These are phyloP conservation scores for Leucogyrophana mollusca DNA, from an alignment of 768 basidiomycete genomes.

Conservation along the genomic window DNA sequence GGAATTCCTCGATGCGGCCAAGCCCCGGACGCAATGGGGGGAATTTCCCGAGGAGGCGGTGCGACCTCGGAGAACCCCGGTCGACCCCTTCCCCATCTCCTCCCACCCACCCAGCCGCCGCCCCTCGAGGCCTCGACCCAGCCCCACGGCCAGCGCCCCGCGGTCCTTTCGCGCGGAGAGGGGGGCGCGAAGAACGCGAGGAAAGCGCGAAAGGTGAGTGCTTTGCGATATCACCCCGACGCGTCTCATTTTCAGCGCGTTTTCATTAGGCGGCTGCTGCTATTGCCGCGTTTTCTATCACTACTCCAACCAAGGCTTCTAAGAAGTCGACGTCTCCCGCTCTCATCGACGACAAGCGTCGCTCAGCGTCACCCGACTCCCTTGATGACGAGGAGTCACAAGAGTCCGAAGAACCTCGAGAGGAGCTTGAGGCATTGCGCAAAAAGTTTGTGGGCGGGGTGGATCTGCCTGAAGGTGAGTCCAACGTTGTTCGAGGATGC, in stretches of 20 bases:
- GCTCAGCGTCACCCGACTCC: constrained; percentile 28
- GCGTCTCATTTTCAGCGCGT: constrained; percentile 2
- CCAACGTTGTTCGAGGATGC: constrained; percentile 3
- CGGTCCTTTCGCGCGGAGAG: too few species aligned
- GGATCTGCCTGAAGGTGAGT: constrained; percentile 57
- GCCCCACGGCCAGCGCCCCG: too few species aligned
- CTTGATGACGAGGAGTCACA: constrained; percentile 25
- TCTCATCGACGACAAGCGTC: constrained; percentile 30
- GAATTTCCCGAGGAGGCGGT: too few species aligned
- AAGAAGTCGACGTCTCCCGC: constrained; percentile 2
- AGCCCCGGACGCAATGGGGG: too few species aligned
- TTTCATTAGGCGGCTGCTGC: constrained; percentile 37
- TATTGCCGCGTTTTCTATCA: constrained; percentile 40
- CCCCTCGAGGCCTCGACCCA: too few species aligned
- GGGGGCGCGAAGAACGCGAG: too few species aligned
- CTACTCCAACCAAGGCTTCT: constrained; percentile 36
- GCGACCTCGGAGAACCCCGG: too few species aligned
- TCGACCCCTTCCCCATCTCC: too few species aligned
- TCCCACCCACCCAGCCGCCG: too few species aligned
- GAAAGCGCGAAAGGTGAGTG: constrained; percentile 44
- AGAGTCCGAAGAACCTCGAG: constrained; percentile 8
- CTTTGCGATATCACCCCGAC: not conserved
- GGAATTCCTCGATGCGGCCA: too few species aligned
- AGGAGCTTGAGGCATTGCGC: constrained; percentile 37
- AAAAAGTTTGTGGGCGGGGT: constrained; percentile 67